Evolutionary conservation across 441 rosid genomes (phyloP).

Genomic region (Erodium trifolium): DNA sequence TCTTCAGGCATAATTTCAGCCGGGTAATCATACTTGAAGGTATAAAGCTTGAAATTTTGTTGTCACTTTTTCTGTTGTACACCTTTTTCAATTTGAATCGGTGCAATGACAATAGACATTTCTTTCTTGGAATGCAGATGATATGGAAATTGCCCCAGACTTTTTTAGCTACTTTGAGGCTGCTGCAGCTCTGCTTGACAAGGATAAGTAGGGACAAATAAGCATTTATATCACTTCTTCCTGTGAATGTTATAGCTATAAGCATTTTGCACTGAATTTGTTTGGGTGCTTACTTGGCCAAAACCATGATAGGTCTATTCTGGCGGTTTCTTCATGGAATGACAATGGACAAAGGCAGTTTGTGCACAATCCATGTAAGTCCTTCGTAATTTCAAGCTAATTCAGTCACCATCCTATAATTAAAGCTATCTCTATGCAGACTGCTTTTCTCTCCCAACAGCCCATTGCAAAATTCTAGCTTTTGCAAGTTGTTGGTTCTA

Average conservation of each 20-base stretch:
- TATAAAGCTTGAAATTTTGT: conserved; percentile 18
- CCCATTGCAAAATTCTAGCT: not conserved
- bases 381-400: not conserved
- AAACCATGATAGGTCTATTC: conserved; percentile 57
- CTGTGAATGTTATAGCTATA: not conserved
- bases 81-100: not conserved
- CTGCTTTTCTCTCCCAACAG: not conserved
- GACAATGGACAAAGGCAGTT: conserved; percentile 98
- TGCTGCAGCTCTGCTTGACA: conserved; percentile 74
- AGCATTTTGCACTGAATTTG: conserved; percentile 17
- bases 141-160: conserved; percentile 93
- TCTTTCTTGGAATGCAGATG: conserved; percentile 55
- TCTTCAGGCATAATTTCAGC: conserved; percentile 66
- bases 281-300: conserved; percentile 17
- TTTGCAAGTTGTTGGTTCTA: not conserved
- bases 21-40: conserved; percentile 93
- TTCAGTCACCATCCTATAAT: conserved; percentile 1
- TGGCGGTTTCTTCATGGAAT: conserved; percentile 99
- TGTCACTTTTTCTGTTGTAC: not conserved
- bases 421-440: not conserved
- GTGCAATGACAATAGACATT: conserved; percentile 13
- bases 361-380: conserved; percentile 87
- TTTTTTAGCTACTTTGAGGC: conserved; percentile 96
- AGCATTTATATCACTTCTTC: conserved; percentile 13
- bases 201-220: conserved; percentile 53